phyloP scores from a whole-genome alignment of 768 basidiomycete species.

The Pulveroboletus sp. region DNA sequence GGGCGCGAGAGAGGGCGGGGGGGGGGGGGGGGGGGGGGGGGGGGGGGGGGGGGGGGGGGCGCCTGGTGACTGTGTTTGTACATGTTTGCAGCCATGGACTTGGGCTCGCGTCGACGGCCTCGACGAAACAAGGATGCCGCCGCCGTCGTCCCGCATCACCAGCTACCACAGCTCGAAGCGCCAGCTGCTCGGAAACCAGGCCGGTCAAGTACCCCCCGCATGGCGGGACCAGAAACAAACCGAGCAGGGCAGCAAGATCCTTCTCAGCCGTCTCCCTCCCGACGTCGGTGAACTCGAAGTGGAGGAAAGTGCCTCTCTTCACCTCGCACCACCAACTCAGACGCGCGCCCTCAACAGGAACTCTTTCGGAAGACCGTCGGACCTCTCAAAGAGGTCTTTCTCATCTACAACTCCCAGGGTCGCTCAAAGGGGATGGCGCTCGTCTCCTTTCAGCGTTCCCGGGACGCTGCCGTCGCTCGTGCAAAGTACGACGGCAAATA shows the following conservation, averaged over 20 bases:
- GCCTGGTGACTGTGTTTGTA: neutral
- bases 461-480: conserved; percentile 59
- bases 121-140: neutral
- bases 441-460: conserved; percentile 58
- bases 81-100: neutral
- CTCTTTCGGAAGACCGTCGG: conserved; percentile 75
- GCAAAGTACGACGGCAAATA: conserved; percentile 73
- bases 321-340: neutral
- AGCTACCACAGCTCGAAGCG: conserved; percentile 52
- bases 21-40: no score
- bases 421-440: conserved; percentile 79
- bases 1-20: no score
- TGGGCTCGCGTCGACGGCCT: no score
- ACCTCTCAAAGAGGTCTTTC: conserved; percentile 61
- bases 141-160: conserved; percentile 35
- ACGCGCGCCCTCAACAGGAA: conserved; percentile 41
- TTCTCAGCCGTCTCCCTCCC: conserved; percentile 59
- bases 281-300: conserved; percentile 68
- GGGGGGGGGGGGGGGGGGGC: no score
- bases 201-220: conserved; percentile 54
- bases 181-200: conserved; percentile 52
- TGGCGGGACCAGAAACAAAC: conserved; percentile 48
- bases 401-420: conserved; percentile 73
- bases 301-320: conserved; percentile 41
- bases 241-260: conserved; percentile 56